phyloP scores from a whole-genome alignment of 1,284 basidiomycete species.

The Tylopilus sp. region DNA sequence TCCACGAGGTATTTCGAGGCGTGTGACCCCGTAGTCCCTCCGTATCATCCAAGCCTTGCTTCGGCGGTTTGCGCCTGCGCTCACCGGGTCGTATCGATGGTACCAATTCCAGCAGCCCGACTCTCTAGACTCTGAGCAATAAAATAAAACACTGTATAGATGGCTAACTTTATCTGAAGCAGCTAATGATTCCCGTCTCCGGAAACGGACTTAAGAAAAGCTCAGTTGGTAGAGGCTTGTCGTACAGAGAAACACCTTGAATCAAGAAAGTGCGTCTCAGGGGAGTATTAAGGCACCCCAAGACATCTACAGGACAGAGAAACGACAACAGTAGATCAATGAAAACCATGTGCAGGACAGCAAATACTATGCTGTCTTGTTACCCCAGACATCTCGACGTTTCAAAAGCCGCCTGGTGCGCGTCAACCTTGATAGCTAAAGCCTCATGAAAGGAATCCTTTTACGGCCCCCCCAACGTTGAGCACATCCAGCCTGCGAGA shows the following conservation, averaged over 20 bases:
- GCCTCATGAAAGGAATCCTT: constrained; percentile 59
- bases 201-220: too few relatives aligned
- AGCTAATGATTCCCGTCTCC: too few relatives aligned
- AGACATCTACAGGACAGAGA: background rate
- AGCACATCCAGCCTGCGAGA: constrained; percentile 60
- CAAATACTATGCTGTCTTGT: background rate
- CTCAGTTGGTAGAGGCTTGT: too few relatives aligned
- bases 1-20: too few relatives aligned
- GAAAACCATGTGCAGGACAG: background rate
- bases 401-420: background rate
- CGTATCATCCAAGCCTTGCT: background rate
- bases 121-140: too few relatives aligned
- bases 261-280: too few relatives aligned
- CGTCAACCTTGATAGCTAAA: background rate
- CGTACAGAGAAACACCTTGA: too few relatives aligned
- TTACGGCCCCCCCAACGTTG: constrained; percentile 76
- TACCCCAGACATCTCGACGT: background rate
- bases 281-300: background rate
- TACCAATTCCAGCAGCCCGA: too few relatives aligned
- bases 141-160: too few relatives aligned
- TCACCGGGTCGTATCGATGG: background rate
- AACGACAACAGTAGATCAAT: background rate
- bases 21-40: too few relatives aligned
- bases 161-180: too few relatives aligned
- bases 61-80: background rate